Evolutionary conservation across 108 stramenopile genomes (phyloP).

Genomic region (Nannochloropsis gaditana): DNA sequence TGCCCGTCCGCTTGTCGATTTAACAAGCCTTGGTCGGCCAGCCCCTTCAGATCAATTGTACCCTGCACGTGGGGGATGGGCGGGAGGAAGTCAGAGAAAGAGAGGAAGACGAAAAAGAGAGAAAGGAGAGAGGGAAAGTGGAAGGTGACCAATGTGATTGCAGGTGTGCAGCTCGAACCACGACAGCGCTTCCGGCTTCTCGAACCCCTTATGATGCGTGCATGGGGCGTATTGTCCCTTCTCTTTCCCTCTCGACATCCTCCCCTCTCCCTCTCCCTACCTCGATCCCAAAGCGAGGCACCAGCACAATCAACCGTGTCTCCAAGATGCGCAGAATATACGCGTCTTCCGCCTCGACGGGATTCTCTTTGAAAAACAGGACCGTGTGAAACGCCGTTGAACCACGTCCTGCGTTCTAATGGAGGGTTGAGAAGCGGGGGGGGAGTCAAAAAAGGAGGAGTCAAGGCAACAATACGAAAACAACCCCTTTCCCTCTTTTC

Average conservation of each 20-base stretch:
- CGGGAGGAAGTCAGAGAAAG: too few species aligned
- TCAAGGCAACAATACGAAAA: background rate
- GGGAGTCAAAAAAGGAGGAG: background rate
- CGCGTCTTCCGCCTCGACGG: constrained; percentile 68
- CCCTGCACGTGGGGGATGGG: background rate
- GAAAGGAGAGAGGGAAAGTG: background rate
- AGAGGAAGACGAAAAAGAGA: background rate
- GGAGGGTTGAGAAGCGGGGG: background rate
- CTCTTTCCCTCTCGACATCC: background rate
- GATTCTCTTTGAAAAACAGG: constrained; percentile 70
- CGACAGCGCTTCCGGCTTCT: too few species aligned
- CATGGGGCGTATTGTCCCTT: background rate
- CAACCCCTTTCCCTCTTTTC: too few species aligned
- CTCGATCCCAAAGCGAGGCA: constrained; percentile 97
- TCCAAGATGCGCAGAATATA: constrained; percentile 82
- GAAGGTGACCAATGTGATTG: background rate
- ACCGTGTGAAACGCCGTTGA: constrained; percentile 84
- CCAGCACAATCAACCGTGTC: constrained; percentile 72
- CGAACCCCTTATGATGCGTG: too few species aligned
- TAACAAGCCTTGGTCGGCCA: background rate
- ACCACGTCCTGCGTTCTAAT: constrained; percentile 60
- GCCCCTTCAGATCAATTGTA: background rate
- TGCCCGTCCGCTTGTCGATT: background rate
- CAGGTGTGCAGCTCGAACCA: too few species aligned
- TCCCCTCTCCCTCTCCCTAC: constrained; percentile 33